Percentiles rank a stretch among this genome's conserved stretches.
Conservation (phyloP, 768 basidiomycete genomes). For the Tricholomella constricta region DNA sequence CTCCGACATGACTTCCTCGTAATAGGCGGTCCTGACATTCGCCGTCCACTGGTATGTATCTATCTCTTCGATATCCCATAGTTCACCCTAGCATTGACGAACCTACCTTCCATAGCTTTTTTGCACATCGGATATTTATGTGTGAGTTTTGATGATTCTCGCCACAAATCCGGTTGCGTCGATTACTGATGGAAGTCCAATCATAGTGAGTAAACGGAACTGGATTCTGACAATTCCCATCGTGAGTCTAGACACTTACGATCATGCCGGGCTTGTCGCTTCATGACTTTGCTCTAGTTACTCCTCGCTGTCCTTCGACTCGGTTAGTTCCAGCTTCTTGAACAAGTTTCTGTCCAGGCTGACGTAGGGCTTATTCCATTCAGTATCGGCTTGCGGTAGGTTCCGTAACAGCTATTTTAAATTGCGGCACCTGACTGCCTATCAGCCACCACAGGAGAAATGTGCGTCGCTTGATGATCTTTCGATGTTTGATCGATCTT, state of each 20-base stretch:
- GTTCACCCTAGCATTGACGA: too few species aligned
- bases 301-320: too few species aligned
- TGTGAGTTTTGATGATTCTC: slow-evolving; percentile 6
- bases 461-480: too few species aligned
- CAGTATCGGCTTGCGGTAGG: slow-evolving; percentile 23
- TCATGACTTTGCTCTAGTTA: too few species aligned
- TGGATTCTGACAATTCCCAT: slow-evolving; percentile 23
- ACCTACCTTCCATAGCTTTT: slow-evolving; percentile 28
- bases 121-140: slow-evolving; percentile 34
- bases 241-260: slow-evolving; percentile 9
- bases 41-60: slow-evolving; percentile 44
- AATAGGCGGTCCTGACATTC: slow-evolving; percentile 41
- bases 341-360: too few species aligned
- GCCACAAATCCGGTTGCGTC: neutral
- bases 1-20: neutral
- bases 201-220: slow-evolving; percentile 25
- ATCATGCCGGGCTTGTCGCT: too few species aligned
- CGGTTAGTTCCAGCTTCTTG: too few species aligned
- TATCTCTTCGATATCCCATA: too few species aligned
- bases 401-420: too few species aligned
- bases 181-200: neutral
- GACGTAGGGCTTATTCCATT: too few species aligned
- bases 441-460: slow-evolving; percentile 29
- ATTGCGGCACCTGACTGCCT: too few species aligned
- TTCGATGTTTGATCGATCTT: neutral